Conservation (phyloP, 2,329 filamentous ascomycete genomes). For the Claviceps sorghi region DNA sequence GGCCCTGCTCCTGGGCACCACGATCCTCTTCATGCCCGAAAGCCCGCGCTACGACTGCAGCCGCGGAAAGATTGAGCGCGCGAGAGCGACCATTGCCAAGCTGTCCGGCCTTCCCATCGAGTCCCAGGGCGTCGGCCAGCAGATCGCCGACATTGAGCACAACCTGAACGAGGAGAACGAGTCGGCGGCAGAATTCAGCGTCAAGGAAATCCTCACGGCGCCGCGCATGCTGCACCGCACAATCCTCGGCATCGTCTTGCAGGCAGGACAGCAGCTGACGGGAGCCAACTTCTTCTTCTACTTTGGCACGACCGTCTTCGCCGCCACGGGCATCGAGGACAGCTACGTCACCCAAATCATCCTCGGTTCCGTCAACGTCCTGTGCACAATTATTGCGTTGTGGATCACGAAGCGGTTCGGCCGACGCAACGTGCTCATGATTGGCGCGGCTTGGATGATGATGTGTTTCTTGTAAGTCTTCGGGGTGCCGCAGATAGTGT, state of each 20-base stretch:
- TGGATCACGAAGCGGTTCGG: constrained; percentile 52
- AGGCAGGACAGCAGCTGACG: constrained; percentile 53
- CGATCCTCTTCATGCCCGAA: constrained; percentile 40
- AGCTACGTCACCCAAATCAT: constrained; percentile 55
- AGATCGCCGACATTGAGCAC: constrained; percentile 36
- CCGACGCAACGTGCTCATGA: constrained; percentile 47
- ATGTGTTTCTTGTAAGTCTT: constrained; percentile 30
- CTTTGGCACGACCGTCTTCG: constrained; percentile 52
- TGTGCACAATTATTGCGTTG: constrained; percentile 49
- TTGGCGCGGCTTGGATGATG: constrained; percentile 47
- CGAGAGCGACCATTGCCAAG: constrained; percentile 31
- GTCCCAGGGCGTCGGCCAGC: constrained; percentile 26
- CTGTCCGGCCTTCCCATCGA: constrained; percentile 28
- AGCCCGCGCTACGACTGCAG: constrained; percentile 37
- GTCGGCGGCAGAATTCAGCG: constrained; percentile 30
- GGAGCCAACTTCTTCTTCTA: constrained; percentile 57
- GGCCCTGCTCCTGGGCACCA: constrained; percentile 35
- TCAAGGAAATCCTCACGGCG: constrained; percentile 51
- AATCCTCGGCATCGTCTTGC: constrained; percentile 44
- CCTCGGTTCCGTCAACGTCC: constrained; percentile 51
- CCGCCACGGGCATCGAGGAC: constrained; percentile 48
- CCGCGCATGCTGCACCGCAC: constrained; percentile 53
- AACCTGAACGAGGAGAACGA: constrained; percentile 34
- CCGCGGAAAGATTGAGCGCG: constrained; percentile 31
- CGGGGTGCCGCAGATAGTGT: too few species aligned